Evolutionary conservation across 2,329 filamentous ascomycete genomes (phyloP), one percentile per base, ranked within the genome.

Genomic region (Pezicula carpinea): DNA sequence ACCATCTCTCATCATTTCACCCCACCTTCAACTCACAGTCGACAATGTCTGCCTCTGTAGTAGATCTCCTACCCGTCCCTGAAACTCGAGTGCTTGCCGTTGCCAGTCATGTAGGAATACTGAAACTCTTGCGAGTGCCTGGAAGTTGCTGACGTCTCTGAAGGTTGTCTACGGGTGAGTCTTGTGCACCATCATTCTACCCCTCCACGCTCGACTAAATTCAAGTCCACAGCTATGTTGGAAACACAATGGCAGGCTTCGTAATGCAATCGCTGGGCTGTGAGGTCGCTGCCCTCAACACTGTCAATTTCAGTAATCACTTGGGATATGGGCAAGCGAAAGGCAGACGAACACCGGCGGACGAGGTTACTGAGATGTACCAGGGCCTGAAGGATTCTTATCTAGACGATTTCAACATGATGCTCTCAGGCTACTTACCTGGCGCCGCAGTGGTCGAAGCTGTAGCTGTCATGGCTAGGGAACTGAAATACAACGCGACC

Each of bases 251-350:
- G 75, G 91, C 91, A 35, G 90, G 90, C 1, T 95, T 96, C 63
- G 89, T 91, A 56, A 85, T 99, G 77, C 92, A 99, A 67, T 86
- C 87, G 1, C 72, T 99, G 43, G 93, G 93, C 40, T 96, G 90
- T 63, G 92, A 99, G 61, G 92, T 96, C 6, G 87, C 90, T 7
- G 89, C 90, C 2, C 77, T 99, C 60, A 96, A 99, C 66, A 99
- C 93, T 0, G 93, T 99, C 6, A 87, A 99, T 61, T 99, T 96
- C 72, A 97, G 90, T 67, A 99, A 99, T 62, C 93, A 99, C 66
- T 92, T 91, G 1, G 93, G 89, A 36, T 99, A 99, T 68, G 77
- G 80, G 49, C 89, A 93, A 68, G 85, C 89, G 71, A 92, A 86
- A 59, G 93, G 93, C 51, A 91, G 87, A 23, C 85, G 82, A 55